Evolutionary conservation across 441 rosid genomes (phyloP), one percentile per base, ranked within the genome.

Genomic region (Populus tomentosa): DNA sequence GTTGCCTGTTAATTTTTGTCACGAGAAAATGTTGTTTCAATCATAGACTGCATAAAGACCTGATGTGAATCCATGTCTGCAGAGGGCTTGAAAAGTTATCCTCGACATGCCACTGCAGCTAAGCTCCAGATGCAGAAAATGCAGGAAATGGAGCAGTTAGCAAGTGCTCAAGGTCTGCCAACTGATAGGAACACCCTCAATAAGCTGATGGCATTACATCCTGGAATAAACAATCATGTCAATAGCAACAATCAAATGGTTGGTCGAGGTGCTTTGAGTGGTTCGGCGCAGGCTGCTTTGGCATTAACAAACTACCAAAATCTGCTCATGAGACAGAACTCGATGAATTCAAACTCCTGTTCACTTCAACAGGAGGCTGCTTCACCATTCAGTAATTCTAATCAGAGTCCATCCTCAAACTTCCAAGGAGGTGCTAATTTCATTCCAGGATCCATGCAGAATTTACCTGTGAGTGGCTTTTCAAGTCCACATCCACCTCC

Each of bases 11-110:
- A 46, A 3, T 46, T 46, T 3, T 11, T 3, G 16, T 46, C 53
- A 13, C 11, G 26, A 26, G 59, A 50, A 50, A 50, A 50, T 5
- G 1, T 6, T 50, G 14, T 50, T 50, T 14, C 20, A 14, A 14
- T 4, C 56, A 50, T 63, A 18, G 24, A 7, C 14, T 23, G 67
- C 53, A 35, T 53, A 70, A 72, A 71, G 53, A 77, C 68, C 69
- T 81, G 23, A 78, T 18, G 61, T 28, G 69, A 32, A 64, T 62
- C 33, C 35, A 70, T 78, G 16, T 73, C 67, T 85, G 86, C 94
- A 96, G 99, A 96, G 84, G 94, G 96, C 71, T 88, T 96, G 86
- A 96, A 94, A 85, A 91, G 78, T 80, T 96, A 87, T 85, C 97
- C 95, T 32, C 88, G 88, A 42, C 93, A 84, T 78, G 82, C 85